Percentiles rank a stretch among this genome's conserved stretches.
Conservation (phyloP, 2,329 filamentous ascomycete species). For the Malbranchea zuffiana region DNA sequence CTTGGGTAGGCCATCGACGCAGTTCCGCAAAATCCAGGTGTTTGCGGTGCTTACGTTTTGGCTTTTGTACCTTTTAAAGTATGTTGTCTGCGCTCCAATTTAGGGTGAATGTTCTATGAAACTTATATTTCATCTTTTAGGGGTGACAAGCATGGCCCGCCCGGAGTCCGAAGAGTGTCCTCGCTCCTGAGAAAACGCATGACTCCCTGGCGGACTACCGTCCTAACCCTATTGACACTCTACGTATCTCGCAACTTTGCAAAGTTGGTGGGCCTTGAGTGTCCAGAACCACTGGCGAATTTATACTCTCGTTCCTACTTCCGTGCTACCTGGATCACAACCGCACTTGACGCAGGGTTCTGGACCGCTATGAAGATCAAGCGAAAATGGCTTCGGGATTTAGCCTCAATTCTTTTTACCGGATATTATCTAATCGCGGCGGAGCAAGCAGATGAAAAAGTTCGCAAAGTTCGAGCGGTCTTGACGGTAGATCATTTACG, state of each 20-base stretch:
- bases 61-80: constrained; percentile 73
- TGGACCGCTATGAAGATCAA: constrained; percentile 96
- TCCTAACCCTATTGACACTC: constrained; percentile 78
- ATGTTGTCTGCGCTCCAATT: no score
- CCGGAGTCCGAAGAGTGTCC: constrained; percentile 59
- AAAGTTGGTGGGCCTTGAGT: constrained; percentile 80
- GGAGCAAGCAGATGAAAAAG: constrained; percentile 92
- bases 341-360: constrained; percentile 88
- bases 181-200: constrained; percentile 57
- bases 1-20: constrained; percentile 76
- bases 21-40: constrained; percentile 87
- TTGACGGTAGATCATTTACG: constrained; percentile 85
- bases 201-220: constrained; percentile 80
- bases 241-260: constrained; percentile 90
- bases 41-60: constrained; percentile 85
- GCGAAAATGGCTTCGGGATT: constrained; percentile 66
- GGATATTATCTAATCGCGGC: constrained; percentile 86
- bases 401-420: constrained; percentile 74
- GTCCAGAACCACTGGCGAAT: constrained; percentile 84
- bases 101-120: no score
- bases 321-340: constrained; percentile 91
- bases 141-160: constrained; percentile 82
- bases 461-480: constrained; percentile 74
- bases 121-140: constrained; percentile 44
- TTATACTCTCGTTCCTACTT: constrained; percentile 90